Conservation (phyloP, 345 rosid genomes). For the Acer negundo region DNA sequence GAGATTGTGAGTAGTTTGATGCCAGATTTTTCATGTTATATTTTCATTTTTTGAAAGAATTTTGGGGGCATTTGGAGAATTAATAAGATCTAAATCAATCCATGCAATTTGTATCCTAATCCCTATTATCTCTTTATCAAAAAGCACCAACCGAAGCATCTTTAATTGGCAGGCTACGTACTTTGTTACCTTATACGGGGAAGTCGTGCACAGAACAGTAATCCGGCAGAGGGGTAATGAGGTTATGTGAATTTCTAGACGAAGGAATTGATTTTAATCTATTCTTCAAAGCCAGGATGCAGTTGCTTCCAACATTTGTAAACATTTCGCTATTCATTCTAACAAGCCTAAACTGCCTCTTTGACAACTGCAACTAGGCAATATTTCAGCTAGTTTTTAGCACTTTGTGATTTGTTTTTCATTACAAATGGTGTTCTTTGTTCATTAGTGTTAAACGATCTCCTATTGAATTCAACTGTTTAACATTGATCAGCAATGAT, state of each 20-base stretch:
- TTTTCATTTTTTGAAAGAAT: not conserved
- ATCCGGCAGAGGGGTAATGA: constrained; percentile 51
- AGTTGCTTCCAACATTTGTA: not conserved
- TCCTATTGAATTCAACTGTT: not conserved
- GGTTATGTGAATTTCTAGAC: constrained; percentile 31
- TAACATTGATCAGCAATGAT: not conserved
- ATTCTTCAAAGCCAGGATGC: not conserved
- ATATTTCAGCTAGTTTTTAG: not conserved
- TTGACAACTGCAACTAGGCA: not conserved
- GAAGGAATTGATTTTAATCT: not conserved
- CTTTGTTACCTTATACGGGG: constrained; percentile 49
- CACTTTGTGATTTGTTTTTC: not conserved
- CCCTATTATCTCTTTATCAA: not conserved
- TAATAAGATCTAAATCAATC: not conserved
- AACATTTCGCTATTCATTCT: not conserved
- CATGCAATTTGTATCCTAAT: not conserved
- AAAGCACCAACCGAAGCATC: not conserved
- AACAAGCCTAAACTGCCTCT: not conserved
- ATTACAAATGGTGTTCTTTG: not conserved
- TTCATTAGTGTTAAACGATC: not conserved
- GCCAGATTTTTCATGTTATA: not conserved
- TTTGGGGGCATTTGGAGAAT: not conserved
- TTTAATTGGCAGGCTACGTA: constrained; percentile 54
- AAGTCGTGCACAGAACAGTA: constrained; percentile 41
- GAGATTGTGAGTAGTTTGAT: constrained; percentile 56